phyloP scores from a whole-genome alignment of 1,284 basidiomycete genomes.

The Ceratobasidium theobromae region DNA sequence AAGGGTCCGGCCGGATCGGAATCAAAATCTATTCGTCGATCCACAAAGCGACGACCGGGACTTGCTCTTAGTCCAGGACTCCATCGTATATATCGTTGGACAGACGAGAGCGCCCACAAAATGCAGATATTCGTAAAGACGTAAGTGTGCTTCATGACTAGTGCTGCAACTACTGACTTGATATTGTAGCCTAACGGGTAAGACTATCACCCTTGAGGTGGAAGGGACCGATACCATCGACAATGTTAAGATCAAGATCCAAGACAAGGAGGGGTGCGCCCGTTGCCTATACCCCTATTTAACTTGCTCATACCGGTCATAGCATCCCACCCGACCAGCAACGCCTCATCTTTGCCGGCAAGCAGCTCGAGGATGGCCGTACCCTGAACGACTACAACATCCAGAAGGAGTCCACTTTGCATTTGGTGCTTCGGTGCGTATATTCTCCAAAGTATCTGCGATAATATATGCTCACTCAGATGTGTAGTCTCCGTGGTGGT shows the following conservation, averaged over 20 bases:
- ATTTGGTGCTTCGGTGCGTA: constrained; percentile 73
- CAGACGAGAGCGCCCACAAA: constrained; percentile 68
- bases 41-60: constrained; percentile 20
- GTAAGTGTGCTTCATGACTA: constrained; percentile 50
- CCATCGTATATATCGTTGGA: constrained; percentile 82
- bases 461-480: neutral
- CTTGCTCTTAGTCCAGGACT: constrained; percentile 75
- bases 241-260: constrained; percentile 96
- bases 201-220: too few relatives aligned
- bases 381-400: constrained; percentile 92
- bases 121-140: constrained; percentile 98
- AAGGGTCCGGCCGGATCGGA: neutral
- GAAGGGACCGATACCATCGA: constrained; percentile 97
- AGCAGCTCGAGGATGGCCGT: constrained; percentile 95
- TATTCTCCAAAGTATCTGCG: neutral
- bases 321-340: constrained; percentile 92
- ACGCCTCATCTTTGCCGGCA: too few relatives aligned
- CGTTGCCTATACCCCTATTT: constrained; percentile 1
- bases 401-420: constrained; percentile 94
- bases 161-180: neutral
- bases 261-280: constrained; percentile 89
- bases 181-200: constrained; percentile 86
- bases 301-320: neutral
- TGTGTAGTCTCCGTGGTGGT: constrained; percentile 83
- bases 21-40: constrained; percentile 3